Percentiles rank a stretch among this genome's conserved stretches.
Conservation (phyloP, 2,329 filamentous ascomycete genomes). For the Fusarium penzigii region DNA sequence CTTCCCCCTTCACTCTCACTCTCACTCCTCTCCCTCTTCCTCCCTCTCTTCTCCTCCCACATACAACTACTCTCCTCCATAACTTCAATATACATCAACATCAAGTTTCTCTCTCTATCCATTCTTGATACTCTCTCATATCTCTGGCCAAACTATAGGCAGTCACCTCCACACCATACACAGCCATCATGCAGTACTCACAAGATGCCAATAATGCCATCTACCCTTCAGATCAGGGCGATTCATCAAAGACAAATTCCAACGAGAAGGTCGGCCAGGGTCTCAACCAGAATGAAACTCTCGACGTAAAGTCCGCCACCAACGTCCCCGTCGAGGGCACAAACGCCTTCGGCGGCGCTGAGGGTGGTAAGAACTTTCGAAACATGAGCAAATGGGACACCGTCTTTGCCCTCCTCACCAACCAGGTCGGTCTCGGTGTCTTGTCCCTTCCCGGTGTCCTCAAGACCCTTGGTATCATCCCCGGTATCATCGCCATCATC, state of each 20-base stretch:
- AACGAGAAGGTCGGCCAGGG: slow-evolving; percentile 28
- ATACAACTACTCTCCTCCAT: neutral
- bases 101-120: neutral
- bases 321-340: slow-evolving; percentile 21
- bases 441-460: slow-evolving; percentile 74
- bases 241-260: slow-evolving; percentile 28
- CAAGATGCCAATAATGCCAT: slow-evolving; percentile 24
- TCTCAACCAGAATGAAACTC: slow-evolving; percentile 7
- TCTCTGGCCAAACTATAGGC: neutral
- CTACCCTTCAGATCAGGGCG: slow-evolving; percentile 28
- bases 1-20: too few relatives aligned
- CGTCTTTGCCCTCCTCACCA: slow-evolving; percentile 34
- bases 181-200: slow-evolving; percentile 19
- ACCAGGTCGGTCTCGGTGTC: slow-evolving; percentile 41
- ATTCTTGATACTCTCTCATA: neutral
- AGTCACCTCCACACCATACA: neutral
- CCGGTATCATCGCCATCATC: slow-evolving; percentile 67
- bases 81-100: neutral
- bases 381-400: slow-evolving; percentile 38
- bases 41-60: too few relatives aligned
- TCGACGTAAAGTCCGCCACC: slow-evolving; percentile 22
- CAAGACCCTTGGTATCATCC: slow-evolving; percentile 66
- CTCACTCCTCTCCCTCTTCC: too few relatives aligned
- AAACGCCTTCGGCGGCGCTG: slow-evolving; percentile 31
- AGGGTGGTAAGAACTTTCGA: slow-evolving; percentile 35